Base-by-base conservation (phyloP, 225 moss, liverwort and hornwort species). In the Marchantia polymorpha region DNA sequence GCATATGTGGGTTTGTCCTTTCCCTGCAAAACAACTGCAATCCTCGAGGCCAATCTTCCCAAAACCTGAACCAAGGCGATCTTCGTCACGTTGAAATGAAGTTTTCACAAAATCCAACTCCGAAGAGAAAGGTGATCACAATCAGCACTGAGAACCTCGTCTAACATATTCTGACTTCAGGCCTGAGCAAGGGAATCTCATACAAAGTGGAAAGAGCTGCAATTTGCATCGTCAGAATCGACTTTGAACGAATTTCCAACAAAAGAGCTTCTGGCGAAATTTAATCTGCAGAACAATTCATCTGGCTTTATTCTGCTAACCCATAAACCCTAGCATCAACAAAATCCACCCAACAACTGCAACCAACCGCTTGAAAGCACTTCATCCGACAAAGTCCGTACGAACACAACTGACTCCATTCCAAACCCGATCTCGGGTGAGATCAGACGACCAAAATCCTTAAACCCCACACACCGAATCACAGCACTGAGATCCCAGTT, bases 1-100 rank as follows among this genome's bases (percentile, higher is more conserved):
- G 83, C 69, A 67, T 95, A 99, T 15, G 95, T 95, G 30, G 95
- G 99, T 83, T 99, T 99, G 78, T 99, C 99, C 81, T 99, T 95
- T 78, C 99, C 99, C 80, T 91, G 90, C 15, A 99, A 81, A 51
- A 99, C 93, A 70, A 99, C 90, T 52, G 95, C 85, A 71, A 95
- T 92, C 75, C 90, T 88, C 72, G 99, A 95, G 59, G 95, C 93
- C 83, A 99, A 50, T 75, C 99, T 93, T 72, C 99, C 99, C 78
- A 99, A 83, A 30, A 99, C 92, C 95, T 99, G 82, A 79, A 83
- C 27, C 29, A 74, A 53, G 54, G 16, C 27, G 54, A 74, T 74
- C 29, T 16, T 19, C 53, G 29, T 54, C 9, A 54, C 53, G 39
- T 39, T 39, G 39, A 39, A 5, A 39, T 39, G 39, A 69, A 69